A percentile compares a stretch with the other conserved stretches of the same genome.
Evolutionary conservation across 352 stramenopile species (phyloP).

Genomic region (Pseudoperonospora humuli): DNA sequence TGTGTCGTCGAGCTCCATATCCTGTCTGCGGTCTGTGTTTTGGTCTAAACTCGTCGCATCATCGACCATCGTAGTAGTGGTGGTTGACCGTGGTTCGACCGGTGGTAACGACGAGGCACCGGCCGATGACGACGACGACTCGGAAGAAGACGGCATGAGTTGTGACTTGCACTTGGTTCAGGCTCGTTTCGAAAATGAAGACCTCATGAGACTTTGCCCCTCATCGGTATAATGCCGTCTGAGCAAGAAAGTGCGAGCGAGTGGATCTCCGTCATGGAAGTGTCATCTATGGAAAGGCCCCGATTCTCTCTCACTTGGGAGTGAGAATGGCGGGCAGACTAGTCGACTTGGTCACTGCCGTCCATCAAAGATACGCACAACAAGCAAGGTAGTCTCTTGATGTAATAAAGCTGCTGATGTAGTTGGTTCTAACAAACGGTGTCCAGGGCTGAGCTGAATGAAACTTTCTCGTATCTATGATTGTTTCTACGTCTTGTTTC

Average conservation of each 20-base stretch:
- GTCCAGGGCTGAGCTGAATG: no score
- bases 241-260: slow-evolving; percentile 50
- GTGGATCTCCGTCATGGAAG: slow-evolving; percentile 14
- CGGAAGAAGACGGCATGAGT: slow-evolving; percentile 62
- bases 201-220: neutral
- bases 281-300: neutral
- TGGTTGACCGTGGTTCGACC: slow-evolving; percentile 41
- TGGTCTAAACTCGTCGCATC: slow-evolving; percentile 23
- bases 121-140: slow-evolving; percentile 5
- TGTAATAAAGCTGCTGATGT: no score
- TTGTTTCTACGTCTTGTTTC: no score
- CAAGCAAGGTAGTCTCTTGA: no score
- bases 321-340: slow-evolving; percentile 5
- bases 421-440: no score
- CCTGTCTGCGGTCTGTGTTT: slow-evolving; percentile 12
- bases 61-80: slow-evolving; percentile 20
- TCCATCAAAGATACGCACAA: neutral
- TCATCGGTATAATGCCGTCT: neutral
- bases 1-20: neutral
- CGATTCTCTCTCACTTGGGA: slow-evolving; percentile 1
- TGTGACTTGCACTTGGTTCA: slow-evolving; percentile 34
- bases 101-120: slow-evolving; percentile 2
- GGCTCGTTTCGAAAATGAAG: slow-evolving; percentile 26
- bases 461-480: no score
- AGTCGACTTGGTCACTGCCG: neutral